Evolutionary conservation across 768 basidiomycete genomes (phyloP), one percentile per base, ranked within the genome.

Genomic region (Tylopilus sp.): DNA sequence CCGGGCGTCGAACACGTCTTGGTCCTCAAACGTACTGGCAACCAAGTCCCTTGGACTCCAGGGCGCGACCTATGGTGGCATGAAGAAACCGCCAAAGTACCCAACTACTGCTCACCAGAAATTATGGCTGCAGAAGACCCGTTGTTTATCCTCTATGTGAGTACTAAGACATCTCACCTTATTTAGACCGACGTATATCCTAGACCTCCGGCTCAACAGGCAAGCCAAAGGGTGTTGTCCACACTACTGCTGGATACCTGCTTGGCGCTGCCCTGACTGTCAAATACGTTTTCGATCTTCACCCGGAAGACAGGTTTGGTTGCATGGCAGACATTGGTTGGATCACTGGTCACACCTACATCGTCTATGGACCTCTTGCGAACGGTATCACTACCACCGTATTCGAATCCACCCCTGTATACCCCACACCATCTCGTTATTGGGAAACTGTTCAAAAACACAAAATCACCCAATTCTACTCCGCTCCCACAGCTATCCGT

Each of bases 281-380:
- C 69, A 97, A 98, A 74, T 98, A 95, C 69, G 91, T 97, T 56
- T 99, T 98, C 66, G 95, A 99, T 68, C 82, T 98, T 20, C 95
- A 99, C 70, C 85, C 88, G n/a, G 93, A 90, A 53, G 95, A 98
- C 74, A 85, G 79, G 59, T 98, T 95, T 69, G 97, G 86, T 1
- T 98, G 95, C 76, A 94, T 98, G 95, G 95, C 95, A 51, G 95
- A 99, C 65, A 80, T 99, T 47, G 95, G 95, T 61, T 98, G 95
- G 95, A 95, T 98, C 74, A 98, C 95, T 3, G 95, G 95, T 17
- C 93, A 97, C 73, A 90, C 89, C 73, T 90, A 98, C 74, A 98
- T 98, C 65, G 79, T 98, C 58, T 98, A 98, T 70, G 95, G 95
- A 13, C 95, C 95, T 3, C 85, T 98, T 46, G 74, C 79, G n/a